Evolutionary conservation across 73 alveolate genomes (phyloP), one percentile per base, ranked within the genome.

Genomic region (Tetrahymena thermophila): DNA sequence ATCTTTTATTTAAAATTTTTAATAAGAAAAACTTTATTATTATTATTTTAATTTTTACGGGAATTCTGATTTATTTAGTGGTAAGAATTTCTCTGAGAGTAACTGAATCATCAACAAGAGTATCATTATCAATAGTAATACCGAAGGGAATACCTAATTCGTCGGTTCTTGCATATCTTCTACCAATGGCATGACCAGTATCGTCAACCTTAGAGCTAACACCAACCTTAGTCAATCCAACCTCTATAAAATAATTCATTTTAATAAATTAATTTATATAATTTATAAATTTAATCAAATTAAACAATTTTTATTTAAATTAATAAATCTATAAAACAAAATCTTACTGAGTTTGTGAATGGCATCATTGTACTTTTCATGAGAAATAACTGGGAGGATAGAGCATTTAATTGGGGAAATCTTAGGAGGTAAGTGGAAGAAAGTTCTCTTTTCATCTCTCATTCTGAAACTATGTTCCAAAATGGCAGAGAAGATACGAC

Each of bases 61-160:
- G 97, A 25, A 98, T 96, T 96, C 99, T 97, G 71, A 99, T 97
- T 96, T 99, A 98, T 94, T 98, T 96, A 98, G 98, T 99, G 85
- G 99, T 97, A 93, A 85, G 97, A 85, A 98, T 94, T 93, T 99
- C 99, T 98, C 99, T 98, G 28, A 99, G 96, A 55, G 99, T 99
- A 34, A 99, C 99, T 21, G 99, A 96, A 35, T 98, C 94, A 94
- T 98, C 98, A 84, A 95, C 94, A 40, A 97, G 83, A 83, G 99
- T 97, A 94, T 98, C 98, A 98, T 97, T 97, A 97, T 99, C 99
- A 35, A 99, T 99, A 43, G 99, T 99, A 96, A 99, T 97, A 21
- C 99, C 99, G 97, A 99, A 99, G 31, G 99, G 99, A 93, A 99
- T 98, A 35, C 99, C 99, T 43, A 99, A 97, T 96, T 99, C 99